phyloP scores from a whole-genome alignment of 345 rosid genomes.

The Jatropha curcas region DNA sequence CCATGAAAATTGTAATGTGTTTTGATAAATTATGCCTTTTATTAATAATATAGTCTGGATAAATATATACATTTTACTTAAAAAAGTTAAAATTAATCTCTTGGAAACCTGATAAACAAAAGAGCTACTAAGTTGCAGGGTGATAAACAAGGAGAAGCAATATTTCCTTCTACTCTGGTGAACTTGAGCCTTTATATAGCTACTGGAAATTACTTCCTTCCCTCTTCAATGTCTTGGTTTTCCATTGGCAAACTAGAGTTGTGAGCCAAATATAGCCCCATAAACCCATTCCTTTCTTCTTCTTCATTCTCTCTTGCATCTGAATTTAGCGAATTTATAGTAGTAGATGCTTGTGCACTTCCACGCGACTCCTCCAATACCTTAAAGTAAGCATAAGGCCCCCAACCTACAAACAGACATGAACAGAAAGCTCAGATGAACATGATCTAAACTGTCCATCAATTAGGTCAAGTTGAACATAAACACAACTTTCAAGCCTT shows the following conservation, averaged over 20 bases:
- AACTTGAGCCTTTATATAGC: background rate
- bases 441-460: no score
- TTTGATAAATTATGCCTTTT: no score
- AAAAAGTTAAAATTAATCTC: no score
- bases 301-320: slow-evolving; percentile 29
- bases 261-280: slow-evolving; percentile 44
- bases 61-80: no score
- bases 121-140: no score
- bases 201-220: slow-evolving; percentile 27
- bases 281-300: slow-evolving; percentile 36
- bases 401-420: slow-evolving; percentile 49
- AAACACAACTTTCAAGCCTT: no score
- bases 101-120: no score
- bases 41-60: no score
- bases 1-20: no score
- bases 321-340: slow-evolving; percentile 21
- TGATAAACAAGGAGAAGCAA: no score
- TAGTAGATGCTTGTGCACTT: slow-evolving; percentile 21
- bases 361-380: slow-evolving; percentile 43
- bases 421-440: background rate
- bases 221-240: slow-evolving; percentile 38
- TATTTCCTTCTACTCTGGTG: background rate
- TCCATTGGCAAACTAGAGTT: slow-evolving; percentile 31
- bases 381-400: slow-evolving; percentile 68
- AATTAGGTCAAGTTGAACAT: no score